Conservation (phyloP, 75 land plant species). For the Ceratopteris richardii region DNA sequence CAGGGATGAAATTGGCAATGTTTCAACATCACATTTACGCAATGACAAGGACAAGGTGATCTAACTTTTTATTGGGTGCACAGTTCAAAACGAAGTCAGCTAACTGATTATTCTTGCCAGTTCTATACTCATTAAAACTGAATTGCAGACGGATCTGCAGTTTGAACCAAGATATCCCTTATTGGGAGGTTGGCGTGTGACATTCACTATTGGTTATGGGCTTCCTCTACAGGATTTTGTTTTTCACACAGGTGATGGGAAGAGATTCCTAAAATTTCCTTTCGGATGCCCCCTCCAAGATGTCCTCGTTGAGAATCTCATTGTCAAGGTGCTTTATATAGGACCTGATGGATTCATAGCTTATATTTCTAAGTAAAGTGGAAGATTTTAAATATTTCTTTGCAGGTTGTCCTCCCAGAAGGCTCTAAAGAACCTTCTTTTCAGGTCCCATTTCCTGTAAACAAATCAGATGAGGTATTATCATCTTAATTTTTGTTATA, state of each 20-base stretch:
- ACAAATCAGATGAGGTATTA: slow-evolving; percentile 63
- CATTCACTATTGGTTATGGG: slow-evolving; percentile 91
- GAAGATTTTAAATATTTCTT: background rate
- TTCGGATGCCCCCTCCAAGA: slow-evolving; percentile 66
- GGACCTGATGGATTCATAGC: background rate
- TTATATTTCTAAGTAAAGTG: no score
- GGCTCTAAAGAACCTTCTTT: slow-evolving; percentile 69
- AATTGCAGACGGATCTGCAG: slow-evolving; percentile 78
- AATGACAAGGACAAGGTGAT: slow-evolving; percentile 51
- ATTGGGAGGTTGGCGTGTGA: slow-evolving; percentile 96
- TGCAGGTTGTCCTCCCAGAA: slow-evolving; percentile 91
- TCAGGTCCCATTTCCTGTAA: slow-evolving; percentile 56
- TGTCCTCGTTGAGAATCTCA: slow-evolving; percentile 66
- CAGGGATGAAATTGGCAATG: slow-evolving; percentile 96
- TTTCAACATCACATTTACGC: slow-evolving; percentile 86
- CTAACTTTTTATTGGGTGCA: no score
- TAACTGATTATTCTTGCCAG: no score
- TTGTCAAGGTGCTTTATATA: slow-evolving; percentile 28
- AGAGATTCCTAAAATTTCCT: slow-evolving; percentile 62
- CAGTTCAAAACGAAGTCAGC: no score
- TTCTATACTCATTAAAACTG: background rate
- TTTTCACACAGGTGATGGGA: slow-evolving; percentile 53
- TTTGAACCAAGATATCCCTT: slow-evolving; percentile 95
- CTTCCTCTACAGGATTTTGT: slow-evolving; percentile 85
- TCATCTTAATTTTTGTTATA: background rate